Evolutionary conservation across 1,139 yeast species (phyloP), one percentile per base, ranked within the genome.

Genomic region (Lodderomyces metapsilosis): DNA sequence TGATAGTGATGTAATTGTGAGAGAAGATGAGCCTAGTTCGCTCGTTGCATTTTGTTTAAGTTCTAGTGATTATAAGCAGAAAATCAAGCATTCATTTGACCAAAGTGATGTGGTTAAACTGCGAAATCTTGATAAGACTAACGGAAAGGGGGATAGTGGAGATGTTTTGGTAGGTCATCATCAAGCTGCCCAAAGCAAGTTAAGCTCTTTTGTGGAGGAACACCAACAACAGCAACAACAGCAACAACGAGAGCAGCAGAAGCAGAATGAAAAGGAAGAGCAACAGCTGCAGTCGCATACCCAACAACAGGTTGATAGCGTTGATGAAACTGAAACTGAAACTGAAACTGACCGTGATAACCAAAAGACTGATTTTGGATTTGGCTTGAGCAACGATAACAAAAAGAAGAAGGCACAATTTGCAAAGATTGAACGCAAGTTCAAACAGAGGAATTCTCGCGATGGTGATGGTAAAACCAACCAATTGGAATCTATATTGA

Each of bases 1-100:
- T 8, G 98, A 94, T 57, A 87, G 95, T 5, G 91, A 88, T 59
- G 95, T 94, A 13, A 85, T 94, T 48, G 95, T 92, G 5, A 71
- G 98, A 40, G 99, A 94, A 56, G 97, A 89, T 61, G 99, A 94
- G 59, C 98, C 98, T 6, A 86, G 95, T 57, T 91, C 98, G 0
- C 66, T 94, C 48, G 88, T 92, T 50, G 95, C 98, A 0, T 91
- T 92, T 56, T 91, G 98, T 58, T 68, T 94, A 47, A 85, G 91
- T 34, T 82, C 96, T 0, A 74, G 80, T 3, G 98, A 92, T 60
- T 92, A 92, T 56, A 71, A 76, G 40, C 84, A 80, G 45, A 84
- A 87, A 50, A 73, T 87, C 37, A 63, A 66, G 23, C 62, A 59
- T 7, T 66, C 73, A 63, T 65, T 66, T 32, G 59, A 53, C 46